phyloP scores from a whole-genome alignment of 129 eudicot genomes.

The Erigeron canadensis region DNA sequence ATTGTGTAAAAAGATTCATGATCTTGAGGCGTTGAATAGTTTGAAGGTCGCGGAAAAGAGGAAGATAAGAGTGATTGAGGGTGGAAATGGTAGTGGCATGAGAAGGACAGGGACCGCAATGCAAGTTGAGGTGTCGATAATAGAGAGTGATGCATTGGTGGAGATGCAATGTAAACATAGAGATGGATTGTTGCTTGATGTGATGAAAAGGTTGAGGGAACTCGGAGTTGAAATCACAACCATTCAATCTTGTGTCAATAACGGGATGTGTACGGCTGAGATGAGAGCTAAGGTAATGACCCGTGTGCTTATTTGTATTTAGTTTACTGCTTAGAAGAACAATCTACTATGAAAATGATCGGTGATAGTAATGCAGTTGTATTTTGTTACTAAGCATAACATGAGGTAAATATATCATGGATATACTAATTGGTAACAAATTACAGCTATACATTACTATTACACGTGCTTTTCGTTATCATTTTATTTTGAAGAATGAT shows the following conservation, averaged over 20 bases:
- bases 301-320: neutral
- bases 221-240: constrained; percentile 57
- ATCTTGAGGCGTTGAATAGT: constrained; percentile 46
- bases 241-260: constrained; percentile 54
- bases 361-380: too few species aligned
- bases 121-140: constrained; percentile 83
- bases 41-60: constrained; percentile 36
- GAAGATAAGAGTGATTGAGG: constrained; percentile 46
- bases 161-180: constrained; percentile 58
- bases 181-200: constrained; percentile 75
- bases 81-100: constrained; percentile 26
- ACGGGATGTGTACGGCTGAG: constrained; percentile 56
- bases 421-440: too few species aligned
- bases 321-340: too few species aligned
- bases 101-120: constrained; percentile 24
- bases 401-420: too few species aligned
- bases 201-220: constrained; percentile 69
- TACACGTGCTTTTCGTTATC: neutral
- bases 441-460: too few species aligned
- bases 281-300: constrained; percentile 78
- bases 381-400: too few species aligned
- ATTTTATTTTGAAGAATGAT: neutral
- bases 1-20: constrained; percentile 51
- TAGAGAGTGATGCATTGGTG: constrained; percentile 85
- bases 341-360: too few species aligned